Percentiles rank a stretch among this genome's conserved stretches.
Evolutionary conservation across 164 flowering plant genomes (phyloP).

Genomic region (Chloranthus sessilifolius): DNA sequence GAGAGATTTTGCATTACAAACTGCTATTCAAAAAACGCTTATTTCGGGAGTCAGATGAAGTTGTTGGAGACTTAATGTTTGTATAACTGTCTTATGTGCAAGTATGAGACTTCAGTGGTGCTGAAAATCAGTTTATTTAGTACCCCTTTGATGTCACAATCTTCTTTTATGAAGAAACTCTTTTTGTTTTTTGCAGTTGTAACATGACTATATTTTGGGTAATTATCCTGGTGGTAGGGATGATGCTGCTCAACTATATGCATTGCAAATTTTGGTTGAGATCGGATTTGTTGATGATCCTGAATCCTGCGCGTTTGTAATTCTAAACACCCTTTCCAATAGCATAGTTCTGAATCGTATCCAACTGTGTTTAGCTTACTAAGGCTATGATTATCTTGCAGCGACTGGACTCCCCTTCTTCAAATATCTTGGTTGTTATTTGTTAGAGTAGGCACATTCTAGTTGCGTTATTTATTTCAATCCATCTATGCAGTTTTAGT

Average conservation of each 20-base stretch:
- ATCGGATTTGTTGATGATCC: slow-evolving; percentile 74
- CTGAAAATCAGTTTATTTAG: neutral
- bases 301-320: slow-evolving; percentile 82
- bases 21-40: slow-evolving; percentile 78
- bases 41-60: slow-evolving; percentile 99
- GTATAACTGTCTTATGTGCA: slow-evolving; percentile 93
- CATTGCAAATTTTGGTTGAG: slow-evolving; percentile 90
- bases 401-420: too few species aligned
- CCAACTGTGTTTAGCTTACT: too few species aligned
- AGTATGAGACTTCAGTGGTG: slow-evolving; percentile 30
- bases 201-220: slow-evolving; percentile 95
- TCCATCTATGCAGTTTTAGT: too few species aligned
- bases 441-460: too few species aligned
- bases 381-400: too few species aligned
- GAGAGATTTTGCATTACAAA: slow-evolving; percentile 94
- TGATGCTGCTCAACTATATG: slow-evolving; percentile 96
- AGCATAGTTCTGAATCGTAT: too few species aligned
- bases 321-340: too few species aligned
- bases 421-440: too few species aligned
- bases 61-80: slow-evolving; percentile 88
- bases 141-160: too few species aligned
- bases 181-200: slow-evolving; percentile 71
- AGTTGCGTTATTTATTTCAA: too few species aligned
- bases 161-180: too few species aligned
- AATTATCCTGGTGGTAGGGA: slow-evolving; percentile 99